A percentile compares a stretch with the other conserved stretches of the same genome.
Evolutionary conservation across 306 rosid genomes (phyloP).

Genomic region (Vigna reflexopilosa): DNA sequence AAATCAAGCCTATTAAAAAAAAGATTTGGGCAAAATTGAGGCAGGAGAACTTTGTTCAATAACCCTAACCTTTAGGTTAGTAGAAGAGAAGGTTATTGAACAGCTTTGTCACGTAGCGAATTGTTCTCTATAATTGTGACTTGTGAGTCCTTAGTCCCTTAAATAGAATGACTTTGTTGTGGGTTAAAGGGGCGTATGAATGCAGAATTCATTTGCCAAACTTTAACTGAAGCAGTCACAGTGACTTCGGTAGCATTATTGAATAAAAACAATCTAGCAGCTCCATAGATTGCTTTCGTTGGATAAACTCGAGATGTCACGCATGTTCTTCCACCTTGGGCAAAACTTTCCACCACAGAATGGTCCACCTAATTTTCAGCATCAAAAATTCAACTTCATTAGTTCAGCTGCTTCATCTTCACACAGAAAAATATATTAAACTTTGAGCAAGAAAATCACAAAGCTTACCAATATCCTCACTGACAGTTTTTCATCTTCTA

Average conservation of each 20-base stretch:
- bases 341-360: conserved; percentile 84
- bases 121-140: neutral
- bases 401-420: neutral
- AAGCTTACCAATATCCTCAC: conserved; percentile 71
- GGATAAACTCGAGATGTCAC: conserved; percentile 82
- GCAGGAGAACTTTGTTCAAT: neutral
- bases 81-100: neutral
- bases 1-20: neutral
- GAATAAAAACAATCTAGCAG: conserved; percentile 73
- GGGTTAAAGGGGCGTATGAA: conserved; percentile 69
- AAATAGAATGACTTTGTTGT: conserved; percentile 6
- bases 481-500: conserved; percentile 66
- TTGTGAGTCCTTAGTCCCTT: neutral
- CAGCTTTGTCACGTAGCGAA: neutral
- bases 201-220: conserved; percentile 95
- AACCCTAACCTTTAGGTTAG: neutral
- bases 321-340: conserved; percentile 82
- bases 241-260: conserved; percentile 70
- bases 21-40: conserved; percentile 3
- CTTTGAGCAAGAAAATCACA: neutral
- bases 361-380: conserved; percentile 68
- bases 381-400: conserved; percentile 1
- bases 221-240: conserved; percentile 64
- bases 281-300: conserved; percentile 81
- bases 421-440: neutral